phyloP scores from a whole-genome alignment of 208 protist genomes.

The Trypanosoma theileri region DNA sequence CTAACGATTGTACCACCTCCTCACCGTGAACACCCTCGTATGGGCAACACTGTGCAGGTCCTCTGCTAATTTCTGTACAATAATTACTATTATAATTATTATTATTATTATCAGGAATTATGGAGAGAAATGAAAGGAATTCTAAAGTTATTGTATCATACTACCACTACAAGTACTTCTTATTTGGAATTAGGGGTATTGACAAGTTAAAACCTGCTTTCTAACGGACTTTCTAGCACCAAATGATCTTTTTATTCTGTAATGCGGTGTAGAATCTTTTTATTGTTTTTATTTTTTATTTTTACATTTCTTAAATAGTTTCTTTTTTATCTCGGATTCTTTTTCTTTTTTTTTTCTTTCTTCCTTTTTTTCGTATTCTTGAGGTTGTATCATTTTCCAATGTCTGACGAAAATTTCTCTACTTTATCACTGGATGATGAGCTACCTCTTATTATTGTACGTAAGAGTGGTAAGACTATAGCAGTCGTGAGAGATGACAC shows the following conservation, averaged over 20 bases:
- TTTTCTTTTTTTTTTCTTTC: conserved; percentile 15
- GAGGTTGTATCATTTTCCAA: neutral
- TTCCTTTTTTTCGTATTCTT: neutral
- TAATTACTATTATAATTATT: conserved; percentile 1
- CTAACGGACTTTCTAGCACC: no score
- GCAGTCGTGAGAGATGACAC: conserved; percentile 20
- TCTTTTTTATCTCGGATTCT: conserved; percentile 12
- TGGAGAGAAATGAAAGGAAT: neutral
- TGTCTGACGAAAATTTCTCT: neutral
- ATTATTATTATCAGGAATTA: neutral
- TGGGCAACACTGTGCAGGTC: conserved; percentile 11
- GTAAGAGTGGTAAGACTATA: conserved; percentile 23
- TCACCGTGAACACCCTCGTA: conserved; percentile 13
- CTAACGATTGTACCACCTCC: conserved; percentile 39
- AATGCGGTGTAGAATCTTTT: no score
- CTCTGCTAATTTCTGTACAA: neutral
- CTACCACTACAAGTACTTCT: no score
- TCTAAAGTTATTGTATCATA: no score
- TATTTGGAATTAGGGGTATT: no score
- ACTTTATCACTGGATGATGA: conserved; percentile 6
- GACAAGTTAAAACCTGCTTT: no score
- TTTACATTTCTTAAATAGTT: neutral
- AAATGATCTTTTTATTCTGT: no score
- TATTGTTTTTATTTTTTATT: conserved; percentile 7
- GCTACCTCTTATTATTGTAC: conserved; percentile 29